Evolutionary conservation across 352 stramenopile genomes (phyloP).

Genomic region (Phytopythium cucurbitacearum): DNA sequence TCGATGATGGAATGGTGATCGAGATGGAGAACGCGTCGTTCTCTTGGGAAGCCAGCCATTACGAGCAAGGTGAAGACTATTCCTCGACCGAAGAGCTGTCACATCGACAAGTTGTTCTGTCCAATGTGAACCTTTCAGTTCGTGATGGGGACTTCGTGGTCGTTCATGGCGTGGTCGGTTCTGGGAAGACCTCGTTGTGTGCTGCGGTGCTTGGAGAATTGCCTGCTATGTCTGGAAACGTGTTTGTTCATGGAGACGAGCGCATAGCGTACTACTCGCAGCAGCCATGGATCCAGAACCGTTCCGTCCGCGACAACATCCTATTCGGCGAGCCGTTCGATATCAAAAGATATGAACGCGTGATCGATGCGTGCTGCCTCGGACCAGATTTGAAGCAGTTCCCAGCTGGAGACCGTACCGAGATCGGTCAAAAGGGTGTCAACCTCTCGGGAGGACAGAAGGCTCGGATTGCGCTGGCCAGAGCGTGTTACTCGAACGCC

Average conservation of each 20-base stretch:
- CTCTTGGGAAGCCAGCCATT: slow-evolving; percentile 18
- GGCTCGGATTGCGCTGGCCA: slow-evolving; percentile 50
- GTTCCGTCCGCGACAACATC: slow-evolving; percentile 51
- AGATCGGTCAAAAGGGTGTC: slow-evolving; percentile 90
- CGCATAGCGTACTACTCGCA: slow-evolving; percentile 32
- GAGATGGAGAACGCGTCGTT: slow-evolving; percentile 26
- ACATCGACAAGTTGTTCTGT: neutral
- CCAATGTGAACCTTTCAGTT: neutral
- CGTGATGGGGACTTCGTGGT: slow-evolving; percentile 4
- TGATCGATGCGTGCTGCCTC: slow-evolving; percentile 77
- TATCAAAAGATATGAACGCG: slow-evolving; percentile 30
- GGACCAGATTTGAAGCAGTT: slow-evolving; percentile 84
- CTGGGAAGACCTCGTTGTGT: slow-evolving; percentile 5
- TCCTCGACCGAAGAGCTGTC: neutral
- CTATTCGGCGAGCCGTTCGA: slow-evolving; percentile 45
- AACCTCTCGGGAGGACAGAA: slow-evolving; percentile 87
- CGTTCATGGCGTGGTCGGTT: slow-evolving; percentile 2
- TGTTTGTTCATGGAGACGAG: neutral
- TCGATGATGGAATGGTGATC: slow-evolving; percentile 13
- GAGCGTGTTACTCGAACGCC: slow-evolving; percentile 56
- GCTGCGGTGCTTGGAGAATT: slow-evolving; percentile 4
- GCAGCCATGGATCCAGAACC: slow-evolving; percentile 49
- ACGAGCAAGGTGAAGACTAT: slow-evolving; percentile 20
- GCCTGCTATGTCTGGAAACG: neutral
- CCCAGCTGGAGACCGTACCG: slow-evolving; percentile 85